A percentile compares a stretch with the other conserved stretches of the same genome.
Evolutionary conservation across 2,329 filamentous ascomycete species (phyloP).

Genomic region (Monosporascus sp.): DNA sequence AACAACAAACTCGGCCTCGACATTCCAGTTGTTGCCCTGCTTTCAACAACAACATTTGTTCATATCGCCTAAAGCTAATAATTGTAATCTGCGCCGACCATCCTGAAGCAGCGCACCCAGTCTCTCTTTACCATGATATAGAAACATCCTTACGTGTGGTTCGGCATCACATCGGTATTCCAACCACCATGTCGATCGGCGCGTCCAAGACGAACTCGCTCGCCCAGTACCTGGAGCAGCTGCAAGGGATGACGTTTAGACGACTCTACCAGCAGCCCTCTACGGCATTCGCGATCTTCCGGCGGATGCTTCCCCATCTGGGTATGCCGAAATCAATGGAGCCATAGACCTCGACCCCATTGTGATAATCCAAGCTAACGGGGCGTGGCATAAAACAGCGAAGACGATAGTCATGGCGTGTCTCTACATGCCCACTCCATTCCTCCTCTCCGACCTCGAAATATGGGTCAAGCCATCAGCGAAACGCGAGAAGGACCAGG

Average conservation of each 20-base stretch:
- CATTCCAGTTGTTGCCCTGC: background rate
- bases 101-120: background rate
- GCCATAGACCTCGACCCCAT: too few species aligned
- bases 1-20: background rate
- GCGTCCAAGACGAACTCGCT: conserved; percentile 37
- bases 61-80: background rate
- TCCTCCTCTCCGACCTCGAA: conserved; percentile 76
- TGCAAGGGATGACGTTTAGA: conserved; percentile 83
- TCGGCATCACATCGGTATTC: background rate
- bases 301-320: conserved; percentile 91
- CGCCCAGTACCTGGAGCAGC: conserved; percentile 88
- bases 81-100: background rate
- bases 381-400: conserved; percentile 42
- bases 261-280: conserved; percentile 95
- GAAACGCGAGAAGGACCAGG: conserved; percentile 71
- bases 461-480: conserved; percentile 70
- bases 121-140: background rate
- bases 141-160: background rate
- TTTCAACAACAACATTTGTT: background rate
- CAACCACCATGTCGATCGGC: conserved; percentile 20
- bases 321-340: conserved; percentile 42
- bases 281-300: conserved; percentile 89
- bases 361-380: conserved; percentile 1
- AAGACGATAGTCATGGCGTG: conserved; percentile 96
- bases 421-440: conserved; percentile 79